Evolutionary conservation across 495 filamentous ascomycete genomes (phyloP).

Genomic region (Xylaria flabelliformis): DNA sequence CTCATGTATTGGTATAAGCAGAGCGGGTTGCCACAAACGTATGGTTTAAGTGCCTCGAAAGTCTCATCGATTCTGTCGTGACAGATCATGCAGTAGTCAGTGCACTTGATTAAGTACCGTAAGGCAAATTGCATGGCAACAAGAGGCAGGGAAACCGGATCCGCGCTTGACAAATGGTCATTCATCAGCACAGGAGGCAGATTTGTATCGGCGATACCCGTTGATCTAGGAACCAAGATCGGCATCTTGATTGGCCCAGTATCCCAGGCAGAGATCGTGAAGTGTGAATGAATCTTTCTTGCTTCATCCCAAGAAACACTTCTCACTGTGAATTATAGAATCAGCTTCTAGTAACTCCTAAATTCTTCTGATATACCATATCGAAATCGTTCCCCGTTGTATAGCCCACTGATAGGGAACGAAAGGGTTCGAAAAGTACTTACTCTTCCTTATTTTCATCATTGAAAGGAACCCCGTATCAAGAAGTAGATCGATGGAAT

Average conservation of each 20-base stretch:
- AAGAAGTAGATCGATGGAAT: slow-evolving; percentile 72
- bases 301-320: slow-evolving; percentile 73
- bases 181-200: slow-evolving; percentile 24
- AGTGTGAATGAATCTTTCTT: slow-evolving; percentile 55
- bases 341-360: slow-evolving; percentile 1
- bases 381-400: background rate
- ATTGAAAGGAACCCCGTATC: slow-evolving; percentile 70
- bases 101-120: slow-evolving; percentile 80
- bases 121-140: slow-evolving; percentile 81
- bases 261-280: background rate
- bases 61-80: slow-evolving; percentile 72
- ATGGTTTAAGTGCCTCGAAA: slow-evolving; percentile 89
- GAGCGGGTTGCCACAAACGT: slow-evolving; percentile 80
- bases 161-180: slow-evolving; percentile 31
- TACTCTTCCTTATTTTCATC: slow-evolving; percentile 61
- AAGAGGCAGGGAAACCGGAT: slow-evolving; percentile 66
- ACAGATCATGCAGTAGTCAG: slow-evolving; percentile 88
- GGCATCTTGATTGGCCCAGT: slow-evolving; percentile 26
- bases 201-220: slow-evolving; percentile 1
- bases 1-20: slow-evolving; percentile 93
- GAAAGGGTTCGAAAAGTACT: background rate
- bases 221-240: background rate
- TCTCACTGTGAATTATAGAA: slow-evolving; percentile 21
- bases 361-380: background rate
- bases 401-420: background rate